Evolutionary conservation across 345 rosid genomes (phyloP).

Genomic region (Rubroshorea leprosula): DNA sequence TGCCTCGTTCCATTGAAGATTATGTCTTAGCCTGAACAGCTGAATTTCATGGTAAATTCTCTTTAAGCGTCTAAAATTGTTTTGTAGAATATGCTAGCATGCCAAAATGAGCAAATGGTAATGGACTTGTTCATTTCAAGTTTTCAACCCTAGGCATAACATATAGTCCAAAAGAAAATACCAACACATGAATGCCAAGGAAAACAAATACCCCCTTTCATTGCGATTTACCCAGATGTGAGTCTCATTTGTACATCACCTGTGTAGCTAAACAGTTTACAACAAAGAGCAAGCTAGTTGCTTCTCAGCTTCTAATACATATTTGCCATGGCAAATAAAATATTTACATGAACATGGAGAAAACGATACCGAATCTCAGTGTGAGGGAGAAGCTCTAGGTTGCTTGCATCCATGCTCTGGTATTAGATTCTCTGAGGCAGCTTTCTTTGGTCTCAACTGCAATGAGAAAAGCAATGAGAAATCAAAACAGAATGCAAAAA

Average conservation of each 20-base stretch:
- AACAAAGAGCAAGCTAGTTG: conserved; percentile 10
- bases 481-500: neutral
- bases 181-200: too few relatives aligned
- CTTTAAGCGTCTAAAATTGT: too few relatives aligned
- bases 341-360: conserved; percentile 9
- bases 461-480: conserved; percentile 5
- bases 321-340: conserved; percentile 7
- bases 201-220: too few relatives aligned
- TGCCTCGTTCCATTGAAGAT: too few relatives aligned
- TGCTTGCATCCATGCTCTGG: conserved; percentile 83
- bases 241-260: conserved; percentile 7
- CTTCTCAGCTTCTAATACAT: conserved; percentile 8
- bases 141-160: too few relatives aligned
- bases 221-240: too few relatives aligned
- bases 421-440: conserved; percentile 55
- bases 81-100: too few relatives aligned
- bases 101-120: too few relatives aligned
- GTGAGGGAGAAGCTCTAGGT: conserved; percentile 45
- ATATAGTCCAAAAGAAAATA: too few relatives aligned
- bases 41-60: too few relatives aligned
- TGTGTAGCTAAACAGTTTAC: conserved; percentile 13
- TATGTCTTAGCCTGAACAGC: too few relatives aligned
- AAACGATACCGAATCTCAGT: conserved; percentile 10
- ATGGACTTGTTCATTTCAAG: too few relatives aligned
- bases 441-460: conserved; percentile 80